Conservation (phyloP, 139 green algal genomes). For the Tetratostichococcus sp. region DNA sequence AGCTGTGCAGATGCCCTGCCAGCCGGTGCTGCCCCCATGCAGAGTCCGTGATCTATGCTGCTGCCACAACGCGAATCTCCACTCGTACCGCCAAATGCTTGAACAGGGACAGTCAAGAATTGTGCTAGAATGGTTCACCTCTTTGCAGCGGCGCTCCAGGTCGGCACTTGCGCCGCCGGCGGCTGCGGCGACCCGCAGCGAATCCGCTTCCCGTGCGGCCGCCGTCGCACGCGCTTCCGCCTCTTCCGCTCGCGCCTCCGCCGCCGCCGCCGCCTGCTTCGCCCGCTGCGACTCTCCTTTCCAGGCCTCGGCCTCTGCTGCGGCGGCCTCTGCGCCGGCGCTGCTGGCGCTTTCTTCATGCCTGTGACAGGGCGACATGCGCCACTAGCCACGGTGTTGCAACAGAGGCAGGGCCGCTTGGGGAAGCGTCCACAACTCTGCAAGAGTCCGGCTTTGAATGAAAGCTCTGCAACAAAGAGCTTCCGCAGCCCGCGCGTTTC, state of each 20-base stretch:
- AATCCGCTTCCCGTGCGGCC: constrained; percentile 22
- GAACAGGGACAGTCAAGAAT: too few species aligned
- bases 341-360: background rate
- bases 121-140: constrained; percentile 8
- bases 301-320: background rate
- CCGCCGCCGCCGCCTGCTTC: constrained; percentile 11
- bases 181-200: constrained; percentile 27
- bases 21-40: too few species aligned
- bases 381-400: too few species aligned
- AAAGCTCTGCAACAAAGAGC: too few species aligned
- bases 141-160: constrained; percentile 45
- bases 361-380: background rate
- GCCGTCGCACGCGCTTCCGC: constrained; percentile 14
- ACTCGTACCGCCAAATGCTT: too few species aligned
- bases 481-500: too few species aligned
- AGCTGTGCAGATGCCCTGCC: too few species aligned
- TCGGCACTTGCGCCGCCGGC: constrained; percentile 25
- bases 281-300: constrained; percentile 4
- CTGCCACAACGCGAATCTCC: too few species aligned
- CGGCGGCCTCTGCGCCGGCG: background rate
- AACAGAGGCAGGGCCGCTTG: too few species aligned
- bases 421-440: too few species aligned
- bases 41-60: too few species aligned
- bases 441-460: too few species aligned
- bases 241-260: constrained; percentile 3